phyloP scores from a whole-genome alignment of 2,329 filamentous ascomycete species.

The Sporothrix sp. region DNA sequence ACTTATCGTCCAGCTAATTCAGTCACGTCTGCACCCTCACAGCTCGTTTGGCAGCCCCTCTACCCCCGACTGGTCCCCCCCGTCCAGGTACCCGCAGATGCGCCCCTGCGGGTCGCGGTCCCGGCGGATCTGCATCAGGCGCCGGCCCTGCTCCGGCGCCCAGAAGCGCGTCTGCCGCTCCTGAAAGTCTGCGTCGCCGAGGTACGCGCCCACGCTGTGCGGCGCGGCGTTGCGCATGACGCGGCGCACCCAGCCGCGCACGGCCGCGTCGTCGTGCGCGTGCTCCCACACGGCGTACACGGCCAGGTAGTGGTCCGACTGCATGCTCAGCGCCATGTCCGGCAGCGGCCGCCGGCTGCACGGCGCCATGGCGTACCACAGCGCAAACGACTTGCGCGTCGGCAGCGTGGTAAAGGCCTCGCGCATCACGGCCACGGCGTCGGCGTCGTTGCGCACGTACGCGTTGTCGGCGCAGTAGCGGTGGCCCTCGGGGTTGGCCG shows the following conservation, averaged over 20 bases:
- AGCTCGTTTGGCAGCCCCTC: slow-evolving; percentile 12
- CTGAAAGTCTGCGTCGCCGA: slow-evolving; percentile 46
- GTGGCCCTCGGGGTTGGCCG: slow-evolving; percentile 38
- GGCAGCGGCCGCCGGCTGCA: slow-evolving; percentile 25
- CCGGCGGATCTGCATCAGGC: slow-evolving; percentile 11
- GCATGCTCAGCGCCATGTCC: slow-evolving; percentile 45
- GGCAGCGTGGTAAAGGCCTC: slow-evolving; percentile 39
- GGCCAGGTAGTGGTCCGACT: slow-evolving; percentile 47
- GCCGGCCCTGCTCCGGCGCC: slow-evolving; percentile 26
- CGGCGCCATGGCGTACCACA: slow-evolving; percentile 44
- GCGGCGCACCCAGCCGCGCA: slow-evolving; percentile 34
- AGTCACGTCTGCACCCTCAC: no score
- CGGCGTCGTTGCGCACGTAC: slow-evolving; percentile 37
- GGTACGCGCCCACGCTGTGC: slow-evolving; percentile 39
- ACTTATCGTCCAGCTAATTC: no score
- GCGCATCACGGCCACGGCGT: slow-evolving; percentile 36
- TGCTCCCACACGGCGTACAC: slow-evolving; percentile 42
- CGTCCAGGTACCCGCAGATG: slow-evolving; percentile 15
- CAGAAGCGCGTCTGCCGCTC: slow-evolving; percentile 38
- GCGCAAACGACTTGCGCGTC: slow-evolving; percentile 32
- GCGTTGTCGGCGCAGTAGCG: slow-evolving; percentile 42
- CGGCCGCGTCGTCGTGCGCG: slow-evolving; percentile 33
- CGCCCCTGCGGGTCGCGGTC: slow-evolving; percentile 13
- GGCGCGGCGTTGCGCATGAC: slow-evolving; percentile 31
- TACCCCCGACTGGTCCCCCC: slow-evolving; percentile 9